Base-by-base conservation (phyloP, 2,329 filamentous ascomycete genomes). In the Kalaharituber pfeilii region DNA sequence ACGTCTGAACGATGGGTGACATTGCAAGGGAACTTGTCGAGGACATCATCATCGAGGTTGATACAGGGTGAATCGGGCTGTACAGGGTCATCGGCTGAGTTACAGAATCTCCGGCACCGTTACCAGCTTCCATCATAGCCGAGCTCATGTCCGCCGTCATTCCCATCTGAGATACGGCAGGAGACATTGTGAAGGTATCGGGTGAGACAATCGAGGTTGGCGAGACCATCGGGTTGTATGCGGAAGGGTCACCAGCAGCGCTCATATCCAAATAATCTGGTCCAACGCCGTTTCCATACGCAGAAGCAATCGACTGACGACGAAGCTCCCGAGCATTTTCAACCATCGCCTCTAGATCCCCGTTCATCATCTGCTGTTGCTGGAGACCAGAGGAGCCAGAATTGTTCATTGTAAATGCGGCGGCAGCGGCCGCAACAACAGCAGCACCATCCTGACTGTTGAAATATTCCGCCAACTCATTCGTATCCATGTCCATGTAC, bases 151-250 rank as follows among this genome's bases (percentile, higher is more conserved):
- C 42, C 2, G 42, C 42, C 13, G n/a, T 47, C n/a, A 18, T 25
- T 2, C 11, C 24, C 18, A 47, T 25, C 18, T 47, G n/a, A 1
- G 42, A 47, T 20, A 22, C n/a, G 22, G 18, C 15, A 47, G n/a
- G n/a, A 11, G 42, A 47, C 42, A 47, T 47, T 22, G 18, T 25
- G 42, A 47, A 47, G 11, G n/a, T 47, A 47, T 47, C 42, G 8
- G 7, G 13, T 39, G 33, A 39, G 33, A 39, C 33, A 39, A 39
- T 39, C 11, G n/a, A 22, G 2, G 42, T 47, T 22, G 42, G 42
- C 24, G 42, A 47, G 13, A 47, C 42, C 42, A 47, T 47, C 33
- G 33, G 20, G 42, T 47, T 47, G 42, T 47, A 47, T 13, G 42
- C 42, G 25, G 42, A 47, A 25, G 42, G 18, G 25, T 47, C 42